Evolutionary conservation across 2,329 filamentous ascomycete species (phyloP).

Genomic region (Ophiostoma tasmaniense): DNA sequence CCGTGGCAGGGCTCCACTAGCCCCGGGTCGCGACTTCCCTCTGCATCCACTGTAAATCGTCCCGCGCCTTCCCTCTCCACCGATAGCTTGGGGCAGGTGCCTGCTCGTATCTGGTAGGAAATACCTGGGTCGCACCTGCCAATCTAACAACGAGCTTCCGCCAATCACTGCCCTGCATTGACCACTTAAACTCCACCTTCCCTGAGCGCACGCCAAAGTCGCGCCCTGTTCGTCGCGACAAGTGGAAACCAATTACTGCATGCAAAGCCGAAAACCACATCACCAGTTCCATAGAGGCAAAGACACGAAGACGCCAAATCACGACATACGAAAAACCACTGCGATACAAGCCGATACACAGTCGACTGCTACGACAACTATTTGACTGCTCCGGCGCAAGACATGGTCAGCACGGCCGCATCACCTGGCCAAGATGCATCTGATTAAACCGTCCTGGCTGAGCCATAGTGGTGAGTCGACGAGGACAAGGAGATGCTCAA

Average conservation of each 20-base stretch:
- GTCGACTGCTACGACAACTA: neutral
- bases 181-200: neutral
- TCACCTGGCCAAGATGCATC: slow-evolving; percentile 52
- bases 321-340: neutral
- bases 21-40: neutral
- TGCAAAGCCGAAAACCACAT: slow-evolving; percentile 9
- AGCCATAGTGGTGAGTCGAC: slow-evolving; percentile 72
- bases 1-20: neutral
- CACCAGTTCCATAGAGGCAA: neutral
- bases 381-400: slow-evolving; percentile 17
- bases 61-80: neutral
- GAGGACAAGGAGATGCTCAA: neutral
- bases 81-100: neutral
- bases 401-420: slow-evolving; percentile 18
- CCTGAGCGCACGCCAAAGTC: neutral
- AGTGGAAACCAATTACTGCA: neutral
- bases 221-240: slow-evolving; percentile 4
- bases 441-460: slow-evolving; percentile 94
- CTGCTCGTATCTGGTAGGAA: neutral
- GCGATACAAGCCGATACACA: neutral
- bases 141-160: neutral
- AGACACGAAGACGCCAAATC: too few relatives aligned
- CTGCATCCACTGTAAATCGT: neutral
- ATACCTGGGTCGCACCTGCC: neutral
- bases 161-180: slow-evolving; percentile 5